phyloP scores from a whole-genome alignment of 1,139 yeast species.

The Nakaseomyces kungkrabaensis region DNA sequence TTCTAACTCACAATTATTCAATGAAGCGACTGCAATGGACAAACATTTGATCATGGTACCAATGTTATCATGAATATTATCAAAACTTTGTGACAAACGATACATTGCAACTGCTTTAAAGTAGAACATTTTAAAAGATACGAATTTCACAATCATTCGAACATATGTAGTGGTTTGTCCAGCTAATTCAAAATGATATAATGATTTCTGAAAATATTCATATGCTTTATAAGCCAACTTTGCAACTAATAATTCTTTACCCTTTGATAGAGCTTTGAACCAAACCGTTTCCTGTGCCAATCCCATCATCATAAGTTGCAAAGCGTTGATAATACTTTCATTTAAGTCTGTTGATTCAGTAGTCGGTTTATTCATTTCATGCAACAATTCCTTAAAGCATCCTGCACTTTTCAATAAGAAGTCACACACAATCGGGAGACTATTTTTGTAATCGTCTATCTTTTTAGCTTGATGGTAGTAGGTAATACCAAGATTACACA shows the following conservation, averaged over 20 bases:
- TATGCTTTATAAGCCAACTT: constrained; percentile 37
- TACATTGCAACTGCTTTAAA: constrained; percentile 64
- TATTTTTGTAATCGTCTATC: constrained; percentile 51
- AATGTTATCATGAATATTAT: constrained; percentile 39
- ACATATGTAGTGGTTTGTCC: constrained; percentile 38
- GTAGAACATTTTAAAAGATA: constrained; percentile 43
- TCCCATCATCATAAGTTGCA: constrained; percentile 51
- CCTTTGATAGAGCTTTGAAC: constrained; percentile 57
- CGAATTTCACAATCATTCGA: constrained; percentile 45
- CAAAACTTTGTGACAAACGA: constrained; percentile 37
- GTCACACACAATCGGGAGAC: constrained; percentile 31
- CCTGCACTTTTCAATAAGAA: constrained; percentile 69
- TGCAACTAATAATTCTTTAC: constrained; percentile 55
- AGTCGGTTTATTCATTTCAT: constrained; percentile 17
- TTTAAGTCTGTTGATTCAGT: constrained; percentile 29
- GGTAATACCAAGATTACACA: constrained; percentile 42
- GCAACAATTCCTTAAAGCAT: constrained; percentile 38
- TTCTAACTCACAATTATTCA: background rate
- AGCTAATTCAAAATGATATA: constrained; percentile 46
- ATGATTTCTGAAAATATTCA: constrained; percentile 37
- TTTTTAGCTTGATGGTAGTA: constrained; percentile 32
- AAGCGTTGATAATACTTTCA: constrained; percentile 34
- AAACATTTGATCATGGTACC: constrained; percentile 42
- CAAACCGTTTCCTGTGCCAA: constrained; percentile 86
- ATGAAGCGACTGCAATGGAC: constrained; percentile 2